Evolutionary conservation across 208 protist genomes (phyloP), one percentile per base, ranked within the genome.

Genomic region (Giardia duodenalis): DNA sequence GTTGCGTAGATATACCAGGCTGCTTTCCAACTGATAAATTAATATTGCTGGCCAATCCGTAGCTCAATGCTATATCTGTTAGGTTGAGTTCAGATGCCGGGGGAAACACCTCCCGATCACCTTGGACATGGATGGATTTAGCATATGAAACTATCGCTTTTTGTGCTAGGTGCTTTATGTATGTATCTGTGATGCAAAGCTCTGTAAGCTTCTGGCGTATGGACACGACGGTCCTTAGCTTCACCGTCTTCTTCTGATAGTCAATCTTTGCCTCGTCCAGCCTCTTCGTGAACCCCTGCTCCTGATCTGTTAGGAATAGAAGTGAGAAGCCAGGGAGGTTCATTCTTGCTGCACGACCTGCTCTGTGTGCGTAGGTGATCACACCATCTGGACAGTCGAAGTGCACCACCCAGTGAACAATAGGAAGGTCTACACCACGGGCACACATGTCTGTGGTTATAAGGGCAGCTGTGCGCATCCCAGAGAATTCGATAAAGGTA

Each of bases 371-470:
- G 90, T 96, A 98, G 44, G 93, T 92, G 45, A 94, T 93, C 1
- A 94, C 93, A 86, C 96, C 94, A n/a, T 91, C 91, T 1, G 94
- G 94, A 47, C 93, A 92, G 91, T 96, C 95, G 46, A 94, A 94
- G 88, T 96, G 95, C 19, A 98, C 48, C 1, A 97, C 95, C 95
- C 95, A 97, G 76, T 97, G 95, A 0, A 98, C 94, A 67, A 96
- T 94, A 3, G 96, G 95, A 76, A 98, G 93, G 93, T 98, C 97
- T 0, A 97, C 47, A 0, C 97, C 97, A n/a, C 97, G 93, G 0
- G 96, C 95, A 0, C 95, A 95, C 0, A 97, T 93, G 93, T 97
- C 97, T 0, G 96, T 97, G 46, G 94, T 95, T 0, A 97, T 57
- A 19, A 97, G 93, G 0, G 95, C 93, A 67, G 92, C 93, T 22